These are phyloP conservation scores for Tetrastigma voinierianum DNA, from an alignment of 164 flowering plant genomes.

Conservation along the genomic window DNA sequence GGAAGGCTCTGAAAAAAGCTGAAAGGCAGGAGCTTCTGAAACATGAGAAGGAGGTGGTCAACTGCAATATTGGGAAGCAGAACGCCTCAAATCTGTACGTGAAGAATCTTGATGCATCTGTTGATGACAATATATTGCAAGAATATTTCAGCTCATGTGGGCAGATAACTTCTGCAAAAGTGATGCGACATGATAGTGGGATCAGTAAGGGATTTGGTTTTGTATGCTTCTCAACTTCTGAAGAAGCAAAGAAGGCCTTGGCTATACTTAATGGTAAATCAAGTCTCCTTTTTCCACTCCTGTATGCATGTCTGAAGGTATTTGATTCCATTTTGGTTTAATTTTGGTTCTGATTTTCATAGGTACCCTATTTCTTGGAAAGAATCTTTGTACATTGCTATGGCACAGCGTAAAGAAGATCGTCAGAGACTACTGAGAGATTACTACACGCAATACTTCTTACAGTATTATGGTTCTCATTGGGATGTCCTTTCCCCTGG, in stretches of 20 bases:
- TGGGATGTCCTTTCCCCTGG: not conserved
- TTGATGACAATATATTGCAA: slow-evolving; percentile 29
- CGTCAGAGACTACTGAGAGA: slow-evolving; percentile 1
- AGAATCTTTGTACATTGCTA: slow-evolving; percentile 20
- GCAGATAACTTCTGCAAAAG: slow-evolving; percentile 30
- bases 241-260: slow-evolving; percentile 27
- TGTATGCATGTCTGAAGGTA: not conserved
- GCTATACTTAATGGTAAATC: slow-evolving; percentile 18
- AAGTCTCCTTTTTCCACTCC: not conserved
- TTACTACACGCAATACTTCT: not conserved
- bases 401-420: slow-evolving; percentile 29
- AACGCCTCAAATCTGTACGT: slow-evolving; percentile 40
- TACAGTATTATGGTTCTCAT: not conserved
- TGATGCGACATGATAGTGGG: slow-evolving; percentile 30
- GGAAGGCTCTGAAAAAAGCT: slow-evolving; percentile 44
- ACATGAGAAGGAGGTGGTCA: slow-evolving; percentile 3
- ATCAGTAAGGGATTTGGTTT: slow-evolving; percentile 43
- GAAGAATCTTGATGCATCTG: slow-evolving; percentile 23
- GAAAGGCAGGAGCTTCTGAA: slow-evolving; percentile 30
- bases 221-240: slow-evolving; percentile 35
- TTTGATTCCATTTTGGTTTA: not conserved
- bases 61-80: slow-evolving; percentile 3
- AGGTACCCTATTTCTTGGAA: slow-evolving; percentile 12
- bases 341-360: not conserved
- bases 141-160: slow-evolving; percentile 37